phyloP scores from a whole-genome alignment of 139 green algal genomes.

The Spirogloea muscicola region DNA sequence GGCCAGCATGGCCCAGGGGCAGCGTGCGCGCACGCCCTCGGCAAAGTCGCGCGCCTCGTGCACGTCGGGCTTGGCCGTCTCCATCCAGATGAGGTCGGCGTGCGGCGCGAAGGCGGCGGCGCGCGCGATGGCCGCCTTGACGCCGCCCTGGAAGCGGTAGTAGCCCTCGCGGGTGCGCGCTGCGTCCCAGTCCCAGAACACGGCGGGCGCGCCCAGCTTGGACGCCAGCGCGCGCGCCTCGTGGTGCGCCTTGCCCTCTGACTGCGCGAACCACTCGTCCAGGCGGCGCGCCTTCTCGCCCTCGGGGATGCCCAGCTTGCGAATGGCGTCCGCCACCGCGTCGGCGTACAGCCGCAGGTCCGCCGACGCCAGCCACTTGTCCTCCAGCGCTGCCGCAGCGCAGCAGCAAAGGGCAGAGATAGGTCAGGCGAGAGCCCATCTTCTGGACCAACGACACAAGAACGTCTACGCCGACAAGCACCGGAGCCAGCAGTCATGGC shows the following conservation, averaged over 20 bases:
- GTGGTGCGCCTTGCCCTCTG: slow-evolving; percentile 2
- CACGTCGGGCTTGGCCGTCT: slow-evolving; percentile 77
- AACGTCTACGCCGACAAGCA: too few species aligned
- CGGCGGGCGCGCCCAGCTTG: slow-evolving; percentile 16
- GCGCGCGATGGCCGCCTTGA: slow-evolving; percentile 73
- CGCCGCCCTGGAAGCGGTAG: slow-evolving; percentile 66
- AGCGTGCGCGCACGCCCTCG: slow-evolving; percentile 73
- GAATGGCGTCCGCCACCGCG: slow-evolving; percentile 29
- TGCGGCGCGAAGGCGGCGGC: slow-evolving; percentile 80
- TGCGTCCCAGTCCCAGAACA: slow-evolving; percentile 45
- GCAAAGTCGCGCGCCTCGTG: slow-evolving; percentile 66
- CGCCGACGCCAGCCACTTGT: slow-evolving; percentile 27
- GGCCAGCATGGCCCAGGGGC: slow-evolving; percentile 79
- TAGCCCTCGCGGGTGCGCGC: slow-evolving; percentile 78
- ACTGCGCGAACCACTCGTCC: slow-evolving; percentile 31
- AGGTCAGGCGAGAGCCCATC: too few species aligned
- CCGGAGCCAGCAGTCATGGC: too few species aligned
- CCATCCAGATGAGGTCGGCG: slow-evolving; percentile 84
- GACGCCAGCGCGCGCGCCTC: slow-evolving; percentile 19
- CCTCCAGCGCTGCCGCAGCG: too few species aligned
- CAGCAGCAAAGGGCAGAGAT: background rate
- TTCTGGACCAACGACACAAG: too few species aligned
- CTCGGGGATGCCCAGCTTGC: slow-evolving; percentile 24
- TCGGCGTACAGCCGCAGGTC: slow-evolving; percentile 20
- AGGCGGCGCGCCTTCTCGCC: slow-evolving; percentile 22